These are phyloP conservation scores for Anacardium occidentale DNA, from an alignment of 345 rosid genomes.

Conservation along the genomic window DNA sequence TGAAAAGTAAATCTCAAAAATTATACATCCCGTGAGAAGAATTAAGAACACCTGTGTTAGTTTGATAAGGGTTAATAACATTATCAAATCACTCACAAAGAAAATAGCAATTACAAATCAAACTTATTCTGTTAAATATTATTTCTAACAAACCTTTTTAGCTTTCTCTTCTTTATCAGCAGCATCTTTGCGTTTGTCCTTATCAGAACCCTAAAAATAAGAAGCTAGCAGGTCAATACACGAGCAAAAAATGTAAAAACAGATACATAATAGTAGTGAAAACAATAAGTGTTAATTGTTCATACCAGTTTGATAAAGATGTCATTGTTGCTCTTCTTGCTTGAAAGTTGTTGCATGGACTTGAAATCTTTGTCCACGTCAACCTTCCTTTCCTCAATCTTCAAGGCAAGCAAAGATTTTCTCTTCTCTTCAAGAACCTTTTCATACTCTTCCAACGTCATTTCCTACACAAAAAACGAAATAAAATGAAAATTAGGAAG, in stretches of 20 bases:
- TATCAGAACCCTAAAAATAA: slow-evolving; percentile 76
- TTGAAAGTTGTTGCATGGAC: slow-evolving; percentile 84
- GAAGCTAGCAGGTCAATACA: slow-evolving; percentile 5
- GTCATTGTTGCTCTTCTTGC: slow-evolving; percentile 77
- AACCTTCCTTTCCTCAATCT: slow-evolving; percentile 81
- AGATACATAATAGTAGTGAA: too few species aligned
- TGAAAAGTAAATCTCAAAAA: too few species aligned
- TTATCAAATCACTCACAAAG: neutral
- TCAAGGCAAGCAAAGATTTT: slow-evolving; percentile 61
- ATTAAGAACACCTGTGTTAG: too few species aligned
- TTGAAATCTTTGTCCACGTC: slow-evolving; percentile 63
- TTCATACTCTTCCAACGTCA: slow-evolving; percentile 96
- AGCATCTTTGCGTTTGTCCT: slow-evolving; percentile 89
- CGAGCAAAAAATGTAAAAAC: neutral
- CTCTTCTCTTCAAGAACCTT: slow-evolving; percentile 81
- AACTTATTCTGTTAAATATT: neutral
- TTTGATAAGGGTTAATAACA: too few species aligned
- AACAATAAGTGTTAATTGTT: neutral
- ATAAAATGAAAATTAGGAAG: neutral
- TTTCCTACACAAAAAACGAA: slow-evolving; percentile 50
- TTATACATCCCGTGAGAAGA: too few species aligned
- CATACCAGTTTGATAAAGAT: slow-evolving; percentile 89
- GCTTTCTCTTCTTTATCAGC: slow-evolving; percentile 86
- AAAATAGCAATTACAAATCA: neutral
- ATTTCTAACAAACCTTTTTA: slow-evolving; percentile 59